Evolutionary conservation across 768 basidiomycete genomes (phyloP), one percentile per base, ranked within the genome.

Genomic region (Dacryopinax spathularia): DNA sequence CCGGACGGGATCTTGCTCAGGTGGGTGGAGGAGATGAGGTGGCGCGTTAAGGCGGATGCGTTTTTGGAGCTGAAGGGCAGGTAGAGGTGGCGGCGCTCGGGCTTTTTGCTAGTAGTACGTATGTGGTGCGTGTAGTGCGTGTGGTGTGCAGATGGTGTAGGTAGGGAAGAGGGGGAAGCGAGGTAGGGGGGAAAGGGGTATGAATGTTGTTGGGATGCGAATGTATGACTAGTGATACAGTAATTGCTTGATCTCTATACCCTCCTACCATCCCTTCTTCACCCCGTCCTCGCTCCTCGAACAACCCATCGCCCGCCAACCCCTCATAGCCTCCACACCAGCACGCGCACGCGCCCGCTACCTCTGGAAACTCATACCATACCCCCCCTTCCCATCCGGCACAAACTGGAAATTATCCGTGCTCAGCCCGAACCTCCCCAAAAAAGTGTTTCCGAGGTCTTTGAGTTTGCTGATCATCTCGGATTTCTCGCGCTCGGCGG

Each of bases 391-490:
- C 5, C 87, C 90, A 67, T 95, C 94, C 18, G 91, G 91, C 65
- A 86, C 85, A 70, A 99, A 91, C 75, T 98, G 88, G 81, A 98
- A 98, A 76, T 95, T 98, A 71, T 98, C 86, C 0, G 94, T 97
- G 15, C 88, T 92, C 66, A 98, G 73, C 18, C 96, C 95, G 71
- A 98, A 98, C 80, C 63, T 69, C 85, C 95, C 94, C 20, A 99
- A 78, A 48, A 99, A 77, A 63, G 80, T 89, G 71, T 99, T 92
- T 1, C 95, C 95, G 7, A 99, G 74, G 3, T 87, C 89, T 72
- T 99, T 99, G 63, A 99, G 73, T 75, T 98, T 96, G 65, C 78
- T 83, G 70, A 97, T 64, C 90, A 97, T 96, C 75, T 98, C 95
- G 1, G 81, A 81, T 44, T 88, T 93, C 75, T 97, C 93, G 66